A percentile compares a stretch with the other conserved stretches of the same genome.
Evolutionary conservation across 208 protist species (phyloP).

Genomic region (Perkinsela sp.): DNA sequence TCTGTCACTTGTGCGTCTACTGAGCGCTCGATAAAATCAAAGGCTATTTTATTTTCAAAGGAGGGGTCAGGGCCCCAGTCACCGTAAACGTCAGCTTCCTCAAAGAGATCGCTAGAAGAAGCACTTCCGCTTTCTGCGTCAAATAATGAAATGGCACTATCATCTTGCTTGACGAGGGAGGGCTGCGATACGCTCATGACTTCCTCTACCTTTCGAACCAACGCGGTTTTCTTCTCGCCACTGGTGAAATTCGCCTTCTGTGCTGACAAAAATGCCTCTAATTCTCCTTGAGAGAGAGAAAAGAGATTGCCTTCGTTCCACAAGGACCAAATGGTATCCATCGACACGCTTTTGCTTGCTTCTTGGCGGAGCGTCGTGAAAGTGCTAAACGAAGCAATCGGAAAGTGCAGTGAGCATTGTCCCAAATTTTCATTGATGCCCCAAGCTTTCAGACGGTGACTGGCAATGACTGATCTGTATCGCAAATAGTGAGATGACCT

Average conservation of each 20-base stretch:
- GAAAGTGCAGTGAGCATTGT: too few species aligned
- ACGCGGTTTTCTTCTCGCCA: slow-evolving; percentile 28
- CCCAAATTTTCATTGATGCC: too few species aligned
- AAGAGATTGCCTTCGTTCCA: slow-evolving; percentile 73
- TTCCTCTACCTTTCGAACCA: slow-evolving; percentile 56
- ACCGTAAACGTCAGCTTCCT: slow-evolving; percentile 64
- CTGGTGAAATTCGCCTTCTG: slow-evolving; percentile 10
- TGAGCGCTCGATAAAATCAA: slow-evolving; percentile 45
- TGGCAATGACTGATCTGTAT: too few species aligned
- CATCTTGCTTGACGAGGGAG: slow-evolving; percentile 13
- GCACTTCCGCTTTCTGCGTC: slow-evolving; percentile 22
- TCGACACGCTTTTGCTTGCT: slow-evolving; percentile 14
- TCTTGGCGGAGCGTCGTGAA: too few species aligned
- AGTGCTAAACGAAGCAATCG: too few species aligned
- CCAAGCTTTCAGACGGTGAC: too few species aligned
- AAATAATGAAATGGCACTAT: slow-evolving; percentile 6
- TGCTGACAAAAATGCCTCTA: slow-evolving; percentile 25
- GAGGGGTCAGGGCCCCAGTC: slow-evolving; percentile 56
- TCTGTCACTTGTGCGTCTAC: slow-evolving; percentile 1
- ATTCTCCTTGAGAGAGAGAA: slow-evolving; percentile 41
- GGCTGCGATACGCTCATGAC: slow-evolving; percentile 36
- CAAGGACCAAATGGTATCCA: slow-evolving; percentile 44
- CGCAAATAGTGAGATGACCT: too few species aligned
- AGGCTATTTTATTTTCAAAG: slow-evolving; percentile 27
- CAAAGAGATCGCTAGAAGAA: slow-evolving; percentile 34